Percentiles rank a stretch among this genome's conserved stretches.
Conservation (phyloP, 164 flowering plant genomes). For the Magnolia officinalis region DNA sequence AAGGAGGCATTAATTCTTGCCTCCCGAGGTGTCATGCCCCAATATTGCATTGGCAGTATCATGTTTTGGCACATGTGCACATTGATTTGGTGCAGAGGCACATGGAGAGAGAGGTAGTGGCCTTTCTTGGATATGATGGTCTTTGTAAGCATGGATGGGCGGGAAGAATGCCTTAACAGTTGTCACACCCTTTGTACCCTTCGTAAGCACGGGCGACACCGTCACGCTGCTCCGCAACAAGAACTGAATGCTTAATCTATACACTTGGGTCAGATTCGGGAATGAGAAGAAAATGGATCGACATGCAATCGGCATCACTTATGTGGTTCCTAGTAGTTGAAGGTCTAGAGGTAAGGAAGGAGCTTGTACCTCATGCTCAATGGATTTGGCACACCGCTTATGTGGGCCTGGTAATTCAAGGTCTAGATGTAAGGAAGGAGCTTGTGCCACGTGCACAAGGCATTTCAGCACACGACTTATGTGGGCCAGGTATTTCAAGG, state of each 20-base stretch:
- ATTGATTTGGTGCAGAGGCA: conserved; percentile 63
- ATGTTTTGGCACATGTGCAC: conserved; percentile 69
- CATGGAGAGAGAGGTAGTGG: conserved; percentile 48
- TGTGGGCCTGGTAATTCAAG: conserved; percentile 69
- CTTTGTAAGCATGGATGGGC: conserved; percentile 59
- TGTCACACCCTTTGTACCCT: conserved; percentile 24
- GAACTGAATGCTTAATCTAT: conserved; percentile 69
- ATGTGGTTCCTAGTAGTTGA: conserved; percentile 70
- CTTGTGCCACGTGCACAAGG: conserved; percentile 70
- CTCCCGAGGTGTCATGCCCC: conserved; percentile 58
- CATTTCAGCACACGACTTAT: conserved; percentile 23
- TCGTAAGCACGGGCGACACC: conserved; percentile 68
- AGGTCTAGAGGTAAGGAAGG: conserved; percentile 73
- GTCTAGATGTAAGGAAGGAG: conserved; percentile 80
- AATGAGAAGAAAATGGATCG: conserved; percentile 81
- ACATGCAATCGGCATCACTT: conserved; percentile 55
- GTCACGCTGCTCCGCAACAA: conserved; percentile 61
- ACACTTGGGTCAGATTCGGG: conserved; percentile 39
- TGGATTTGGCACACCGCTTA: conserved; percentile 28
- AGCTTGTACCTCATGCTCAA: conserved; percentile 73
- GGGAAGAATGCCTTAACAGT: conserved; percentile 58
- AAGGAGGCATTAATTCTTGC: conserved; percentile 67
- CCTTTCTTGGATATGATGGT: conserved; percentile 35
- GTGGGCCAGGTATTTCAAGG: conserved; percentile 28
- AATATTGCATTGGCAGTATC: conserved; percentile 79